A percentile compares a stretch with the other conserved stretches of the same genome.
phyloP scores from a whole-genome alignment of 306 rosid species.

The Lithocarpus polystachyus region DNA sequence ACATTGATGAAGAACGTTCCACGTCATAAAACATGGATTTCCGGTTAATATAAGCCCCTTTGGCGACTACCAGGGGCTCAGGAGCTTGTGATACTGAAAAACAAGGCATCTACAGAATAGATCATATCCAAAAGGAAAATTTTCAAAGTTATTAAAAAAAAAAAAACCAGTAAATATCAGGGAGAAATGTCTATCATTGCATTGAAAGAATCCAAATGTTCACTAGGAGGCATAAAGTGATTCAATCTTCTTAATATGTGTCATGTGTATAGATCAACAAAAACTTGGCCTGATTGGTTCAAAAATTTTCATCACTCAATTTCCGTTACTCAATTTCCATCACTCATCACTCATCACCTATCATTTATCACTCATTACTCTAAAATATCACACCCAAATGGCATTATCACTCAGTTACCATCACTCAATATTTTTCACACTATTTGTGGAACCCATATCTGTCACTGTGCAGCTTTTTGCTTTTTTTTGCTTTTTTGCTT shows the following conservation, averaged over 20 bases:
- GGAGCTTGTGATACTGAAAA: constrained; percentile 39
- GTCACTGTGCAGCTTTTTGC: no score
- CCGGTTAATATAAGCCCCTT: constrained; percentile 48
- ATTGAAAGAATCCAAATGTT: constrained; percentile 1
- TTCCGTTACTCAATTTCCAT: no score
- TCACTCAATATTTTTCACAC: no score
- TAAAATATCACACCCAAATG: no score
- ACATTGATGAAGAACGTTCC: constrained; percentile 43
- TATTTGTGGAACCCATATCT: no score
- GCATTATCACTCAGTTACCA: no score
- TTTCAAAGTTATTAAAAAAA: neutral
- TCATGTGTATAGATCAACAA: neutral
- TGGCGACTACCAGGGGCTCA: constrained; percentile 23
- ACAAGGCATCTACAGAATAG: constrained; percentile 44
- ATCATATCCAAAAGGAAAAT: constrained; percentile 8
- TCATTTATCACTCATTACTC: no score
- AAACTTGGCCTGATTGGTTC: no score
- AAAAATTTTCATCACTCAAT: no score
- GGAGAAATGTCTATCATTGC: constrained; percentile 8
- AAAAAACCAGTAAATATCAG: neutral
- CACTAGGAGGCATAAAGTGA: neutral
- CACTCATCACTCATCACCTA: no score
- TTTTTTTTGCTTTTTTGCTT: no score
- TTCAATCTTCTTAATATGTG: neutral
- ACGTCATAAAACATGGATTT: constrained; percentile 50